Evolutionary conservation across 2,329 filamentous ascomycete genomes (phyloP).

Genomic region (Endothia cerciana): DNA sequence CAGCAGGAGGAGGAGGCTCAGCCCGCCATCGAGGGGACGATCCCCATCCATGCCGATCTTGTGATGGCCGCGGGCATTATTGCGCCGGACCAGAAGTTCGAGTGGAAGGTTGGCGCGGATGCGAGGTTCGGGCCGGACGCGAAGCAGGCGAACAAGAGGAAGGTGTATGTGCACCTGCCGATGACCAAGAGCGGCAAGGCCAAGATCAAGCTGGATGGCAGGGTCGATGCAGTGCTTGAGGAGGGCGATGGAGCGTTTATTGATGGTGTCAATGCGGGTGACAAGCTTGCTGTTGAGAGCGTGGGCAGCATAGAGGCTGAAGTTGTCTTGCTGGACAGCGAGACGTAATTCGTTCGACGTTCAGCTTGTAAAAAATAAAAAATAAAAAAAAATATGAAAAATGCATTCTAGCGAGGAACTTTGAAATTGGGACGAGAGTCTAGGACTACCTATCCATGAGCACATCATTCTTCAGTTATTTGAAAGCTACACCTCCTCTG

Average conservation of each 20-base stretch:
- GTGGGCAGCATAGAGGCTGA: slow-evolving; percentile 71
- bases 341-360: neutral
- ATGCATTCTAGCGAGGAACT: neutral
- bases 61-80: slow-evolving; percentile 82
- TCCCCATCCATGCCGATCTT: slow-evolving; percentile 83
- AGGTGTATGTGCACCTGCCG: slow-evolving; percentile 79
- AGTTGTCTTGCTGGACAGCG: slow-evolving; percentile 69
- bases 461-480: neutral
- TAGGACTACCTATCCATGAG: too few species aligned
- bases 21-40: slow-evolving; percentile 66
- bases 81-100: slow-evolving; percentile 65
- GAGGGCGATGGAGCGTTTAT: slow-evolving; percentile 86
- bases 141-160: slow-evolving; percentile 59
- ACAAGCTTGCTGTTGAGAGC: slow-evolving; percentile 67
- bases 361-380: neutral
- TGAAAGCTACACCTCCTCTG: neutral
- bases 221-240: slow-evolving; percentile 66
- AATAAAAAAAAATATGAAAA: neutral
- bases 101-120: slow-evolving; percentile 69
- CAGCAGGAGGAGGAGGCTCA: slow-evolving; percentile 67
- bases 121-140: slow-evolving; percentile 38
- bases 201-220: slow-evolving; percentile 69
- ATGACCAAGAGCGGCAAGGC: slow-evolving; percentile 63
- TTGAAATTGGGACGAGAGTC: neutral
- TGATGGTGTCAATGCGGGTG: slow-evolving; percentile 64